Evolutionary conservation across 345 rosid genomes (phyloP), one percentile per base, ranked within the genome.

Genomic region (Eucalyptus globulus): DNA sequence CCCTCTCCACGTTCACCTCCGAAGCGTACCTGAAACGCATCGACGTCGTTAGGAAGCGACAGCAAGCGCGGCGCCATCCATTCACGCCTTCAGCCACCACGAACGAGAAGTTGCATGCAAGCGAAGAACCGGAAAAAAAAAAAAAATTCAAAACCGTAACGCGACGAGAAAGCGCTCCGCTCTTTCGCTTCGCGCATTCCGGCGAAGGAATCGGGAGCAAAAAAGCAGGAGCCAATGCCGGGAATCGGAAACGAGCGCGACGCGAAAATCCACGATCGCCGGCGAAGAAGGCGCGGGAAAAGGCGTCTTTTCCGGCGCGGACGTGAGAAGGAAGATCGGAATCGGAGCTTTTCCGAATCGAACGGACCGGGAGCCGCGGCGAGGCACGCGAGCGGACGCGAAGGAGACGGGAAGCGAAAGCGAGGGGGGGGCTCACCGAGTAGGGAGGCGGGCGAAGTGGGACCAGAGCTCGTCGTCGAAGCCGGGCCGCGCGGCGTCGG

Each of bases 1-100:
- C 99, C 80, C 99, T 95, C 94, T 97, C 99, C 83, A 94, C 99
- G 93, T 96, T 98, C 89, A 98, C 99, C 91, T 98, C 99, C 93
- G 96, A 92, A 34, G 99, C 99, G 90, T 98, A 98, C 91, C 99
- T 98, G 89, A 86, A 88, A 86, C 29, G 50, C 53, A 81, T 51
- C 24, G 83, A 76, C 11, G 27, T 4, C 83, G 29, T 76, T 19
- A 76, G 83, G 83, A 76, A 76, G 83, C 27, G 29, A 76, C 13
- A 0, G 24, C 83, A 3, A 76, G 83, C 29, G 83, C 14, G 83
- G 12, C 24, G 83, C 43, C 14, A 22, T 76, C 1, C 0, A 76
- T 2, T 76, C 24, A 40, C 56, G 56, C 45, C 83, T 76, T 76
- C 83, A 40, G 83, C 24, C 83, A 76, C 2, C 83, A 22, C 47